phyloP scores from a whole-genome alignment of 164 flowering plant species.

The Chimonanthus salicifolius region DNA sequence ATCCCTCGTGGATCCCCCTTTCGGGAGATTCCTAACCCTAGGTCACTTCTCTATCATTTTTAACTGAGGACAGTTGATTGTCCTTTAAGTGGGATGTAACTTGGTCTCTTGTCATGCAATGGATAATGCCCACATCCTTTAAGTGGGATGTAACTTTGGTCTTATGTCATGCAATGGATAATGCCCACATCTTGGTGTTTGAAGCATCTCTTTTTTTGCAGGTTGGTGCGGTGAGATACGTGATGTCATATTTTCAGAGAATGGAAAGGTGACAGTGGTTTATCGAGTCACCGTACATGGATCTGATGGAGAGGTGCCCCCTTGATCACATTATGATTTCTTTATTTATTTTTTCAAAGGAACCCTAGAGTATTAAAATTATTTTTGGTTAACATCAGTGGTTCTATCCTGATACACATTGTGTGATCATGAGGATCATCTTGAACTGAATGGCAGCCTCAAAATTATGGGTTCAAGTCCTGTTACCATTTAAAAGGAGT shows the following conservation, averaged over 20 bases:
- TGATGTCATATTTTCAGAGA: conserved; percentile 81
- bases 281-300: conserved; percentile 95
- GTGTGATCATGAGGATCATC: no score
- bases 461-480: no score
- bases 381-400: no score
- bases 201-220: conserved; percentile 19
- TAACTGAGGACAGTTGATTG: neutral
- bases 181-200: conserved; percentile 1
- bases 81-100: neutral
- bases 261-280: conserved; percentile 86
- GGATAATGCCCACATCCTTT: neutral
- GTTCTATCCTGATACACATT: no score
- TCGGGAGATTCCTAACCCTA: neutral
- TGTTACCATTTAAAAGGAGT: no score
- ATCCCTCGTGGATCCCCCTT: no score
- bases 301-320: conserved; percentile 92
- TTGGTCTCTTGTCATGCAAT: neutral
- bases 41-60: neutral
- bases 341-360: no score
- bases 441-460: no score
- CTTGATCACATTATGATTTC: neutral
- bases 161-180: neutral
- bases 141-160: neutral
- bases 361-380: no score
- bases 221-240: conserved; percentile 99